Evolutionary conservation across 202 grass and related monocot genomes (phyloP), one percentile per base, ranked within the genome.

Genomic region (Zizania palustris): DNA sequence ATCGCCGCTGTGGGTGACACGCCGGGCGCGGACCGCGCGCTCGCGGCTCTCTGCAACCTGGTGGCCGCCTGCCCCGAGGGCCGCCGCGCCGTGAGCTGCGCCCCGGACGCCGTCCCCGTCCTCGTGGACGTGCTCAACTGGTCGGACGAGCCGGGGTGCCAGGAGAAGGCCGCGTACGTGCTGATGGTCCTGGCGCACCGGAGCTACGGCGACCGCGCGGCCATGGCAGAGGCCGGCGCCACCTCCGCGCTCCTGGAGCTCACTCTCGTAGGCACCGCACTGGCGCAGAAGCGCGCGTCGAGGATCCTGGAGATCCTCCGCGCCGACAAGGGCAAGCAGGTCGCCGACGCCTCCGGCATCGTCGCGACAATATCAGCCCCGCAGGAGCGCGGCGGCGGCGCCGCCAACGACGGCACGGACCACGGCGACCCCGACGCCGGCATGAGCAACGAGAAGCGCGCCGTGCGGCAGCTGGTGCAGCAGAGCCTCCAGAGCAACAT

Each of bases 401-500:
- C 7, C 45, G 48, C 8, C 71, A 1, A 60, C 28, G 60, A 54
- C 33, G 50, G 62, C 54, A 42, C 22, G 71, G 13, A 42, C n/a
- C 5, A 50, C 3, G 66, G 28, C 63, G 93, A 77, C 5, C 45
- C 12, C 20, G 85, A 68, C 18, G 67, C 60, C 0, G 73, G 71
- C 51, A 90, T 99, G 74, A 99, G 87, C 72, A 77, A 84, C 16
- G 96, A 99, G 83, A 93, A 86, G 78, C 86, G 77, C 62, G 96
- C 92, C 5, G 92, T 99, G 55, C 82, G 79, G 83, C 89, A 93
- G 44, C 81, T 99, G 71, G 96, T 99, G 41, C 96, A 89, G 74
- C 96, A 99, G 88, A 99, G 96, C 65, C 83, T 99, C 7, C 96
- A 96, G 73, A 92, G 83, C 74, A 99, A 99, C 83, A 89, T 99